phyloP scores from a whole-genome alignment of 106 monocot species.

The Chionographis japonica region DNA sequence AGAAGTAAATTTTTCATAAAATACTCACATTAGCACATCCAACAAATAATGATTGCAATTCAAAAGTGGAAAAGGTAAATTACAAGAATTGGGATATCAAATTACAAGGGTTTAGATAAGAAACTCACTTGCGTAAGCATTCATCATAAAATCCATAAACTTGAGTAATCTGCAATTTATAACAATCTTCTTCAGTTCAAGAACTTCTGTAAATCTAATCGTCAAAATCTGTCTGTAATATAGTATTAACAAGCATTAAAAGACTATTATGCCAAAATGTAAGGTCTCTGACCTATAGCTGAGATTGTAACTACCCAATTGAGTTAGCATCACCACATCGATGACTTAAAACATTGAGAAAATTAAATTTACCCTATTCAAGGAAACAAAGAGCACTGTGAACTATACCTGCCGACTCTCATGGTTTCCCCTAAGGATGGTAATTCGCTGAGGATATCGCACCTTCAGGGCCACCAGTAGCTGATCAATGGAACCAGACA shows the following conservation, averaged over 20 bases:
- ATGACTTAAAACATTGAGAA: no score
- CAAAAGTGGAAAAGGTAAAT: conserved; percentile 1
- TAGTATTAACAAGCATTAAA: no score
- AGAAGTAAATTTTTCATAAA: no score
- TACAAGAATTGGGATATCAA: neutral
- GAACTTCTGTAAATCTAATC: no score
- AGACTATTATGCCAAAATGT: no score
- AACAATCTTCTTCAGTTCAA: neutral
- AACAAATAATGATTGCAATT: no score
- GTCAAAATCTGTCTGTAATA: no score
- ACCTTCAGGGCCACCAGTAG: conserved; percentile 96
- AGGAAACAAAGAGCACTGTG: conserved; percentile 2
- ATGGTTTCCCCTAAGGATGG: conserved; percentile 96
- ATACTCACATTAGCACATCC: no score
- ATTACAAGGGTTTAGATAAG: neutral
- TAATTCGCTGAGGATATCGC: conserved; percentile 89
- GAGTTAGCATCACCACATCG: no score
- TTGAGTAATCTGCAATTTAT: conserved; percentile 89
- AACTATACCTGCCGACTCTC: conserved; percentile 90
- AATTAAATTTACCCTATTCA: neutral
- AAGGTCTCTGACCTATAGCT: no score
- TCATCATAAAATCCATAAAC: conserved; percentile 99
- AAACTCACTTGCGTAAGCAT: conserved; percentile 95
- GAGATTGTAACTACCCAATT: no score
- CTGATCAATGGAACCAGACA: conserved; percentile 27